Evolutionary conservation across 2,329 filamentous ascomycete species (phyloP), one percentile per base, ranked within the genome.

Genomic region (Drechslera avenae): DNA sequence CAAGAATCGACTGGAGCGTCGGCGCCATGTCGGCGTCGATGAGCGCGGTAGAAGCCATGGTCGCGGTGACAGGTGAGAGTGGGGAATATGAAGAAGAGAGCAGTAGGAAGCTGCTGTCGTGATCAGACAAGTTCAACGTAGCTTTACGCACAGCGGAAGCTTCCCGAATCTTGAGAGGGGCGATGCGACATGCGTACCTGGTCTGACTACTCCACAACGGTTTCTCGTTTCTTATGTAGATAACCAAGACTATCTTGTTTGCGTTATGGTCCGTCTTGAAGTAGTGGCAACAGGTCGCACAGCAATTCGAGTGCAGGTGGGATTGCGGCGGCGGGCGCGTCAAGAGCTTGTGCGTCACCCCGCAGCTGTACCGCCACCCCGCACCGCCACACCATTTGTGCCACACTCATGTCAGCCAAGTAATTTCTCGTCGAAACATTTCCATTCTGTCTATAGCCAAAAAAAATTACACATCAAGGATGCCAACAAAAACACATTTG

Each of bases 1-100:
- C 91, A 68, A 99, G 86, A 71, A 99, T 91, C 59, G 90, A 89
- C 79, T 97, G 90, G 69, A 99, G 89, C 44, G 90, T 91, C 39
- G 94, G 92, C 79, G 96, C 92, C 79, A 97, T 86, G 72, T 89
- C 88, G 76, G 89, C 87, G 52, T 73, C 75, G 49, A 72, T 52
- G 37, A 70, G 60, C 35, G 68, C 62, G 12, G 70, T 66, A 26
- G 67, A 68, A 36, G 66, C 63, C 76, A 79, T 79, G 28, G 17
- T 44, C 36, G 35, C 31, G 37, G 8, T 10, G 13, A 21, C 33
- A 0, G 8, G 13, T 12, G 7, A 8, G 8, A 13, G 17, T n/a
- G 12, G 17, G 21, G 7, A 23, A 7, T 18, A 16, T 8, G 17
- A 32, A 7, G 26, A 17, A 16, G 0, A 33, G 3, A 10, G n/a